Base-by-base conservation (phyloP, 2,329 filamentous ascomycete species). In the Penicillium sp. region DNA sequence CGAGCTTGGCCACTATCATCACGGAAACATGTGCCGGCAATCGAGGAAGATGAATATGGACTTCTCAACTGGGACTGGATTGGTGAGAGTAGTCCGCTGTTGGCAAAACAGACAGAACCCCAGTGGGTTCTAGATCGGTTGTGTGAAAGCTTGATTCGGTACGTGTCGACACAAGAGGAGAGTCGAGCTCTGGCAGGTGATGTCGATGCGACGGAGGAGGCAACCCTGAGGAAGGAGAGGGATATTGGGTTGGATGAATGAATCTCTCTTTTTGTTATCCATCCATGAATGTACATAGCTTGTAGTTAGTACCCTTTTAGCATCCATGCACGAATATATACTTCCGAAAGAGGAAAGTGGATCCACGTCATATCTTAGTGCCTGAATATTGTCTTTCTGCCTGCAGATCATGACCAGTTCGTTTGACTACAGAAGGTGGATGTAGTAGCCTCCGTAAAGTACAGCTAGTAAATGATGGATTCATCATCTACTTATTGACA, bases 1-100 rank as follows among this genome's bases (percentile, higher is more conserved):
- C 61, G 63, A 12, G 63, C 72, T 16, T 40, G 53, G n/a, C 51
- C 55, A 8, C 30, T 46, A 7, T 37, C 57, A 10, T 51, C 57
- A 12, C 19, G 31, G 10, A 25, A 16, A n/a, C 43, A 26, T 3
- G 43, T 37, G 9, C 30, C 28, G 4, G 17, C 16, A n/a, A 37
- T 4, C 26, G 35, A 37, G 11, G 41, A 84, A 54, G 80, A 83
- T 19, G 78, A 82, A n/a, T 81, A 83, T 28, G 84, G 82, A 0
- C 65, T 86, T 17, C 75, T 88, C 1, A 82, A 87, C 33, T 89
- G 87, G 86, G 87, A 89, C 65, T 90, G 87, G 87, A 84, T 90
- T 52, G 86, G 86, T 0, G 82, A 88, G 61, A 79, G 84, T 54
- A 87, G 84, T 64, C 87, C 87, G 0, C 83, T 90, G 80, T 74